Evolutionary conservation across 495 filamentous ascomycete genomes (phyloP), one percentile per base, ranked within the genome.

Genomic region (Penicillium canescens): DNA sequence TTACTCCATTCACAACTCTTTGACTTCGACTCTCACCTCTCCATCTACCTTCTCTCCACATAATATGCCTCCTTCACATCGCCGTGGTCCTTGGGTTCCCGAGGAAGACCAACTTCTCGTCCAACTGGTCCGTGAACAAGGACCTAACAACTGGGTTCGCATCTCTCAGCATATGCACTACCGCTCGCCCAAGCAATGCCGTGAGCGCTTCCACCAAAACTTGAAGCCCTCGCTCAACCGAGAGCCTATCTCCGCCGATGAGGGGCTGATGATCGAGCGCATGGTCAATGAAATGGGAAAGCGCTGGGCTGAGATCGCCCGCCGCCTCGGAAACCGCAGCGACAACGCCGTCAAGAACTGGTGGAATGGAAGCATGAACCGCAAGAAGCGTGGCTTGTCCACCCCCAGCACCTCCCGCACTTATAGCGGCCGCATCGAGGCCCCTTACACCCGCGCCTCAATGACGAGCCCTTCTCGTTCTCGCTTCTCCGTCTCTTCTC

Each of bases 311-410:
- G 91, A 97, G 60, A 98, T 98, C 59, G 92, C 94, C 23, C 82
- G 94, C 61, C 77, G 82, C 14, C 82, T 98, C 20, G 82, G 86
- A 14, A 93, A 92, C 55, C 85, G 94, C 60, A 96, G 92, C 74
- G 94, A 98, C 78, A 98, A 98, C 65, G 89, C 90, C 31, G 92
- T 98, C 45, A 98, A 98, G 83, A 98, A 98, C 73, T 98, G 92
- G 91, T 97, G 90, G 90, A 98, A 98, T 71, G 93, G 94, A 33
- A 89, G 89, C 65, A 87, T 90, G 85, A 96, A 97, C 73, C 84
- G 92, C 60, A 78, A 77, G 62, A 67, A 70, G 48, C 68, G 75
- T 59, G 79, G 69, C 65, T 74, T 71, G 56, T 75, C 64, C 50
- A 76, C 63, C 46, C 70, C 67, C 37, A 62, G 66, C 56, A 56